Percentiles rank a stretch among this genome's conserved stretches.
These are phyloP conservation scores for Moesziomyces sp. DNA, from an alignment of 1,284 basidiomycete genomes.

Conservation along the genomic window DNA sequence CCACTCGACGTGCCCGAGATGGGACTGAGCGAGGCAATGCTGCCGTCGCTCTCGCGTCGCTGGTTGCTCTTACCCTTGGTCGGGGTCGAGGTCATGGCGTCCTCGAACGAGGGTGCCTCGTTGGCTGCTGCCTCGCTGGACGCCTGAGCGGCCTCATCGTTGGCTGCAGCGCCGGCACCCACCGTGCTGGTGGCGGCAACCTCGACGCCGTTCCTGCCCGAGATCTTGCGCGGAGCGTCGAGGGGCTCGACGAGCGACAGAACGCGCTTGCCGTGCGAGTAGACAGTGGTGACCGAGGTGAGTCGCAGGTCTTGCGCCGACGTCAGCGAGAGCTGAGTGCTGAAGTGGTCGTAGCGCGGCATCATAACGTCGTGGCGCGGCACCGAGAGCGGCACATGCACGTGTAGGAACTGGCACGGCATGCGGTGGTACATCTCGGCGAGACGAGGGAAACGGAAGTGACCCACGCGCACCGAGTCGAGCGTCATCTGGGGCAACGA, in stretches of 20 bases:
- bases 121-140: slow-evolving; percentile 8
- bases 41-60: slow-evolving; percentile 38
- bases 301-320: slow-evolving; percentile 56
- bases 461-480: slow-evolving; percentile 51
- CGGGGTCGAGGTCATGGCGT: slow-evolving; percentile 19
- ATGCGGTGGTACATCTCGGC: slow-evolving; percentile 66
- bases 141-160: slow-evolving; percentile 5
- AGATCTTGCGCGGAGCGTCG: slow-evolving; percentile 58
- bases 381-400: slow-evolving; percentile 67
- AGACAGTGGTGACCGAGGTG: slow-evolving; percentile 67
- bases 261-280: slow-evolving; percentile 67
- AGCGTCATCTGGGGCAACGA: slow-evolving; percentile 56
- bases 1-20: slow-evolving; percentile 39
- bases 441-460: slow-evolving; percentile 66
- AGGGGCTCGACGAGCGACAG: slow-evolving; percentile 64
- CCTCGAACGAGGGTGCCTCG: slow-evolving; percentile 6
- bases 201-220: slow-evolving; percentile 49
- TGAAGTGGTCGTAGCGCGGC: slow-evolving; percentile 60
- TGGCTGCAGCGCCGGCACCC: slow-evolving; percentile 3
- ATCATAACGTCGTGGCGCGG: slow-evolving; percentile 62
- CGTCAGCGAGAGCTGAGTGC: slow-evolving; percentile 63
- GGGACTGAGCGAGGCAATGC: slow-evolving; percentile 39
- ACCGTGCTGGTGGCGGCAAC: slow-evolving; percentile 15
- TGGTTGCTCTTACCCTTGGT: slow-evolving; percentile 29
- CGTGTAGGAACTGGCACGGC: slow-evolving; percentile 69